Conservation (phyloP, 2,329 filamentous ascomycete species). For the Cercospora nicotianae region DNA sequence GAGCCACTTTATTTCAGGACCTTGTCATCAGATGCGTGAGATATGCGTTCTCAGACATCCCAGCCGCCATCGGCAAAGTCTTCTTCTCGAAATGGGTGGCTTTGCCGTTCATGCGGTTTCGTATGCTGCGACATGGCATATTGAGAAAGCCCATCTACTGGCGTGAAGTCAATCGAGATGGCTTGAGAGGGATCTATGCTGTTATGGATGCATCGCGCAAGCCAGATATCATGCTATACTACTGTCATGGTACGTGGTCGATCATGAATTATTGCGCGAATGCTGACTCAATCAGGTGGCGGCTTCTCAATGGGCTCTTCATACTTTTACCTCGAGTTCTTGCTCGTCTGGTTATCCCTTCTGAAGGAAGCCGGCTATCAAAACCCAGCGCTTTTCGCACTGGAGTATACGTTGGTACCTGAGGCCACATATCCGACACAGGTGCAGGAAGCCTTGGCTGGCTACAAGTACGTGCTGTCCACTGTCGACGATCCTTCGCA, state of each 20-base stretch:
- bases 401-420: constrained; percentile 79
- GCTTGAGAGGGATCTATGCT: constrained; percentile 65
- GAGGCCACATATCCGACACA: constrained; percentile 72
- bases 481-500: constrained; percentile 59
- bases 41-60: constrained; percentile 73
- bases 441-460: constrained; percentile 66
- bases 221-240: constrained; percentile 79
- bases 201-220: constrained; percentile 58
- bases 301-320: constrained; percentile 81
- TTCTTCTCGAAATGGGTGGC: constrained; percentile 76
- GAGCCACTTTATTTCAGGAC: constrained; percentile 73
- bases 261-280: too few relatives aligned
- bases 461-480: constrained; percentile 69
- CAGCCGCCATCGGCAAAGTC: constrained; percentile 66
- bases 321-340: constrained; percentile 83
- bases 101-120: constrained; percentile 71
- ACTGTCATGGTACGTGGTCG: constrained; percentile 65
- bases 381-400: constrained; percentile 75
- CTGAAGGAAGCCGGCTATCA: constrained; percentile 64
- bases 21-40: constrained; percentile 74
- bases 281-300: constrained; percentile 55
- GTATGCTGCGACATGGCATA: constrained; percentile 72
- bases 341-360: constrained; percentile 69
- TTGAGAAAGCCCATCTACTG: constrained; percentile 63
- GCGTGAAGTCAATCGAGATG: constrained; percentile 55